Percentiles rank a stretch among this genome's conserved stretches.
phyloP scores from a whole-genome alignment of 352 stramenopile genomes.

The Aphanomyces astaci region DNA sequence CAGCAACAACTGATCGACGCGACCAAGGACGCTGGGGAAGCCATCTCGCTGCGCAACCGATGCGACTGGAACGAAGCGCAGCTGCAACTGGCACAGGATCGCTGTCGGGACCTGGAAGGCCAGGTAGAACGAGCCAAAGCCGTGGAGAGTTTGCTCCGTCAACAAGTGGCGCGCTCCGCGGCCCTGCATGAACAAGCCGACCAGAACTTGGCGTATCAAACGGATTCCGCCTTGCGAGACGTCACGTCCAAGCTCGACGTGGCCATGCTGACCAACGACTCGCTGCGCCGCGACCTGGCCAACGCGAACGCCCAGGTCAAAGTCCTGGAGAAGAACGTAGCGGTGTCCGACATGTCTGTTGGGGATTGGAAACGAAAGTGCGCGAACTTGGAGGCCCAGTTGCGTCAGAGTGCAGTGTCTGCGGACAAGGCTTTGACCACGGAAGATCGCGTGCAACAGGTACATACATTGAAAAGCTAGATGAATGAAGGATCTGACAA shows the following conservation, averaged over 20 bases:
- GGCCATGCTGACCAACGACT: not conserved
- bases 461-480: not conserved
- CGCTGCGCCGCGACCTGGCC: not conserved
- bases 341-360: not conserved
- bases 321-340: not conserved
- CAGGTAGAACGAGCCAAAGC: not conserved
- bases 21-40: not conserved
- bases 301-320: not conserved
- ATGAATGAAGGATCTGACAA: not conserved
- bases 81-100: not conserved
- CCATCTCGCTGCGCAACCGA: not conserved
- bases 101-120: not conserved
- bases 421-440: not conserved
- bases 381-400: not conserved
- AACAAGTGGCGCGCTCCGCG: not conserved
- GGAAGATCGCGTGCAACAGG: not conserved
- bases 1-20: conserved; percentile 1
- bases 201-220: not conserved
- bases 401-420: not conserved
- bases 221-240: not conserved
- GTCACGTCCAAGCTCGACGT: not conserved
- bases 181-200: not conserved
- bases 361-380: not conserved
- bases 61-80: conserved; percentile 3
- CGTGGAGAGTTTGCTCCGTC: not conserved